Evolutionary conservation across 768 basidiomycete genomes (phyloP).

Genomic region (Leccinum rimulosum): DNA sequence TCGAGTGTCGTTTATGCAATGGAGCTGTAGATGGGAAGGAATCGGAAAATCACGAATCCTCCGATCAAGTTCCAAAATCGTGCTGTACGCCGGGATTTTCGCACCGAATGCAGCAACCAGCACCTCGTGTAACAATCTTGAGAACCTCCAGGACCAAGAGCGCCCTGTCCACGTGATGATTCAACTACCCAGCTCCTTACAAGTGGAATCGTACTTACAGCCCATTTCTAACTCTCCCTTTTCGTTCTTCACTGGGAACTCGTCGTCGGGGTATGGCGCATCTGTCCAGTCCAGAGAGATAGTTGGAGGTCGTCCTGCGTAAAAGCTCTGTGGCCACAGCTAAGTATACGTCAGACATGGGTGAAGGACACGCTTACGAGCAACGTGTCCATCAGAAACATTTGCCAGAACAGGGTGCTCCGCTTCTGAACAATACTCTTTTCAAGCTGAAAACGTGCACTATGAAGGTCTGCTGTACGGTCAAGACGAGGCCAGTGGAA

Average conservation of each 20-base stretch:
- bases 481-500: not conserved
- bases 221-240: slow-evolving; percentile 38
- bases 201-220: slow-evolving; percentile 35
- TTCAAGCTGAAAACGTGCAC: slow-evolving; percentile 57
- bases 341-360: not conserved
- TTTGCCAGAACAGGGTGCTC: slow-evolving; percentile 62
- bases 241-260: slow-evolving; percentile 32
- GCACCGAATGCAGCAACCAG: slow-evolving; percentile 51
- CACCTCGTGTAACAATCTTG: slow-evolving; percentile 49
- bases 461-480: slow-evolving; percentile 45
- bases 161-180: slow-evolving; percentile 40
- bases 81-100: slow-evolving; percentile 48
- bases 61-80: slow-evolving; percentile 57
- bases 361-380: slow-evolving; percentile 39
- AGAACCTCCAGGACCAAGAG: slow-evolving; percentile 55
- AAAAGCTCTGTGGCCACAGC: slow-evolving; percentile 47
- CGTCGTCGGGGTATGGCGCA: slow-evolving; percentile 50
- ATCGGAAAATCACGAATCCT: slow-evolving; percentile 60
- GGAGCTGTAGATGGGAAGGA: slow-evolving; percentile 45
- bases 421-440: slow-evolving; percentile 45
- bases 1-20: slow-evolving; percentile 18
- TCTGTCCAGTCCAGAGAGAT: slow-evolving; percentile 55
- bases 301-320: slow-evolving; percentile 57
- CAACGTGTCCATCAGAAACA: slow-evolving; percentile 64
- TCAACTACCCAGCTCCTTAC: not conserved